Evolutionary conservation across 1,284 basidiomycete genomes (phyloP), one percentile per base, ranked within the genome.

Genomic region (Pseudozyma flocculosa): DNA sequence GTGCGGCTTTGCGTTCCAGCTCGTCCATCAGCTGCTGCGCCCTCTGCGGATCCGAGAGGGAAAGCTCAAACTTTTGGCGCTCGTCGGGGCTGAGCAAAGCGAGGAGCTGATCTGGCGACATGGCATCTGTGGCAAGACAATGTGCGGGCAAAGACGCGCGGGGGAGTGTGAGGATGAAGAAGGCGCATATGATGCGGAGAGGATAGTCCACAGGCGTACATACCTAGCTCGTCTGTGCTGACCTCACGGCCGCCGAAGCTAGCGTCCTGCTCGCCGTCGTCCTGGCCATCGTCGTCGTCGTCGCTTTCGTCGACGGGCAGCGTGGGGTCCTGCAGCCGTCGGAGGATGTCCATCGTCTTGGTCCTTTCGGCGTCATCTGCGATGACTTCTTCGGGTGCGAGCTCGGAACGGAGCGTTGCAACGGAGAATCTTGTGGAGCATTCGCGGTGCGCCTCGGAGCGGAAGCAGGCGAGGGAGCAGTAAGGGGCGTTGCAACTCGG

Each of bases 401-500:
- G 8, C 19, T 45, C 0, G 48, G 46, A 39, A 1, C 9, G 5
- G 10, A 53, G 30, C 17, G 50, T 44, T 15, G 40, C 41, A 13
- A 44, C 38, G 29, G 68, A 50, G 42, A 75, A 73, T 2, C 51
- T 40, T 10, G 41, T 23, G 11, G 70, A 47, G 42, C 72, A 75
- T 0, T 53, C 48, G n/a, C 54, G 41, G 45, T 75, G 72, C 17
- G 42, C 45, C 8, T 34, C 19, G 15, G 49, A 54, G 8, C 68
- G 61, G 23, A 68, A 75, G 54, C 72, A 75, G 4, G 19, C 21
- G 14, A 71, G 54, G 9, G 70, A 70, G 53, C 72, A 75, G 48
- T 61, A 75, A 1, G 72, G 72, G 2, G 60, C 45, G 38, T 73
- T 67, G 60, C 72, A 75, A 38, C 50, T 46, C 1, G 72, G 69